A percentile compares a stretch with the other conserved stretches of the same genome.
These are phyloP conservation scores for Russula abietina DNA, from an alignment of 768 basidiomycete species.

Conservation along the genomic window DNA sequence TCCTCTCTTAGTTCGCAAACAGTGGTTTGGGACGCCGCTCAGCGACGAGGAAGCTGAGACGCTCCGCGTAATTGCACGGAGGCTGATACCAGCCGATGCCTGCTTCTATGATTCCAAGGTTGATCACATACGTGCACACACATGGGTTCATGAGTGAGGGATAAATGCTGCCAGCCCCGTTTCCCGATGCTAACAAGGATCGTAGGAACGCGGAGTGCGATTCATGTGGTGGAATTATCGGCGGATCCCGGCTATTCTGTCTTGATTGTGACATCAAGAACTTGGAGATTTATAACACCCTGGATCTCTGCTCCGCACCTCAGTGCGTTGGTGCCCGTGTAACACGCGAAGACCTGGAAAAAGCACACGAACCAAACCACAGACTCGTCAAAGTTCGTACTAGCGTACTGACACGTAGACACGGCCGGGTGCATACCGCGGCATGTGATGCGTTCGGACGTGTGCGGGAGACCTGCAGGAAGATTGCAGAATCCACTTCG, in stretches of 20 bases:
- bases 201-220: slow-evolving; percentile 27
- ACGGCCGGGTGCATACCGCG: neutral
- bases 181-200: neutral
- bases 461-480: neutral
- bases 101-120: slow-evolving; percentile 27
- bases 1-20: slow-evolving; percentile 27
- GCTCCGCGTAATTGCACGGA: slow-evolving; percentile 20
- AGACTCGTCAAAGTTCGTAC: slow-evolving; percentile 30
- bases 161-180: neutral
- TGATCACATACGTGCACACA: slow-evolving; percentile 23
- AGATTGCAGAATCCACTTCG: neutral
- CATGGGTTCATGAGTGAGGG: slow-evolving; percentile 25
- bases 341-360: slow-evolving; percentile 22
- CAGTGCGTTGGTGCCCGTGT: slow-evolving; percentile 25
- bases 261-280: slow-evolving; percentile 29
- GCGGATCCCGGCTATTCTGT: slow-evolving; percentile 31
- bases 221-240: slow-evolving; percentile 28
- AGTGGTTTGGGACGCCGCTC: slow-evolving; percentile 25
- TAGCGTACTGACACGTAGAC: slow-evolving; percentile 3
- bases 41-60: slow-evolving; percentile 23
- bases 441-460: slow-evolving; percentile 4
- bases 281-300: slow-evolving; percentile 18
- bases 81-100: slow-evolving; percentile 27
- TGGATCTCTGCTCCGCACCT: slow-evolving; percentile 31
- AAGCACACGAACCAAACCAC: slow-evolving; percentile 31